These are phyloP conservation scores for Mucor lusitanicus DNA, from an alignment of 371 early-diverging fungal species.

Conservation along the genomic window DNA sequence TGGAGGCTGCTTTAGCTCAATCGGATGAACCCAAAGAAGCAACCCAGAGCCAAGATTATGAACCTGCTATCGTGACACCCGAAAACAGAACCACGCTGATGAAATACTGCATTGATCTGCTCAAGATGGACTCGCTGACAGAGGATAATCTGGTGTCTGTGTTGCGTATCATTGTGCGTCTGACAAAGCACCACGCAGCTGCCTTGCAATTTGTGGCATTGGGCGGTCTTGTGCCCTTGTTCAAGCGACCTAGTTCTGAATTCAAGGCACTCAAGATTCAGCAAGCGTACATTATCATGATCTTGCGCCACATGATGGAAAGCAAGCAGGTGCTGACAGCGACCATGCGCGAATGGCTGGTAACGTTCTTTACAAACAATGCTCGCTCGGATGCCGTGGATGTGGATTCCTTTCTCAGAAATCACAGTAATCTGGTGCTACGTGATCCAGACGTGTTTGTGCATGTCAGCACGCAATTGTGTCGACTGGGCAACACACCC, in stretches of 20 bases:
- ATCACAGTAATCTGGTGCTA: conserved; percentile 7
- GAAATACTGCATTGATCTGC: conserved; percentile 33
- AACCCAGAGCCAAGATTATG: not conserved
- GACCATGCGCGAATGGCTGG: conserved; percentile 71
- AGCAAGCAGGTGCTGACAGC: conserved; percentile 54
- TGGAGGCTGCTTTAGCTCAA: conserved; percentile 61
- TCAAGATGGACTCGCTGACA: conserved; percentile 43
- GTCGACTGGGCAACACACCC: not conserved
- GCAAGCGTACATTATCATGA: conserved; percentile 67
- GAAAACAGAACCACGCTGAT: conserved; percentile 17
- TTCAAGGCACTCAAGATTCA: conserved; percentile 61
- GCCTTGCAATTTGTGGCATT: conserved; percentile 63
- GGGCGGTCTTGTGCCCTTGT: conserved; percentile 57
- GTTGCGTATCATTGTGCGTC: conserved; percentile 70
- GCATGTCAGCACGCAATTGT: conserved; percentile 9
- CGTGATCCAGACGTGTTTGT: conserved; percentile 16
- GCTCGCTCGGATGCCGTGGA: not conserved
- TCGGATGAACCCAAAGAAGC: conserved; percentile 50
- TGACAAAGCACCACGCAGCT: conserved; percentile 65
- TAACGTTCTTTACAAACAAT: conserved; percentile 34
- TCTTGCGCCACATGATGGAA: conserved; percentile 85
- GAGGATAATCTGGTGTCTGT: conserved; percentile 55
- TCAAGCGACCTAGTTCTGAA: conserved; percentile 39
- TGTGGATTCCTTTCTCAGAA: conserved; percentile 5
- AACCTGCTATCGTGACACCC: conserved; percentile 12